A percentile compares a stretch with the other conserved stretches of the same genome.
Conservation (phyloP, 768 basidiomycete species). For the Pulveroboletus sp. region DNA sequence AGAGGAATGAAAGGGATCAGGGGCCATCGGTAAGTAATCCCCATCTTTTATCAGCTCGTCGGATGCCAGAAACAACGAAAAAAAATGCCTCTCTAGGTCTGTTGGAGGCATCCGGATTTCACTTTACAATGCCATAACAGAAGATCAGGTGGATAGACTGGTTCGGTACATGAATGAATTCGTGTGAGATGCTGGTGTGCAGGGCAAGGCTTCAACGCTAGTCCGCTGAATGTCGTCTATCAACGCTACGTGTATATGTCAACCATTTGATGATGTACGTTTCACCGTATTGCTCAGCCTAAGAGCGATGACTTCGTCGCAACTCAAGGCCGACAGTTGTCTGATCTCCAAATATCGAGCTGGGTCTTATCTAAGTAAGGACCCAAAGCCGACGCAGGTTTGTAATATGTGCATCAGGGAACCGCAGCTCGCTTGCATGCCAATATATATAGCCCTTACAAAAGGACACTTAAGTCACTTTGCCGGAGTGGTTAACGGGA, state of each 20-base stretch:
- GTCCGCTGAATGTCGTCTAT: background rate
- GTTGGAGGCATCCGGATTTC: conserved; percentile 76
- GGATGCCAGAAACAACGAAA: background rate
- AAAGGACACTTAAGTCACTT: conserved; percentile 50
- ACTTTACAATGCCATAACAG: conserved; percentile 83
- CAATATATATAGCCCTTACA: background rate
- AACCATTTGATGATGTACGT: background rate
- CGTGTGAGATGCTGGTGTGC: conserved; percentile 16
- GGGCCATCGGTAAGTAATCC: conserved; percentile 75
- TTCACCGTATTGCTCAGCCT: background rate
- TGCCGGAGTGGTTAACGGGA: conserved; percentile 94
- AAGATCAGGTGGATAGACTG: conserved; percentile 61
- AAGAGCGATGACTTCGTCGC: no score
- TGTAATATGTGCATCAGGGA: no score
- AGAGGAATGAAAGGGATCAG: conserved; percentile 81
- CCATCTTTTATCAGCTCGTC: conserved; percentile 1
- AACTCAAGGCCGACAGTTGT: no score
- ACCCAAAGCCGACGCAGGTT: no score
- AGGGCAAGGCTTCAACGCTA: conserved; percentile 6
- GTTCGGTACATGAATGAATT: conserved; percentile 60
- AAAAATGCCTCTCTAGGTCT: conserved; percentile 35
- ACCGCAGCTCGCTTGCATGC: no score
- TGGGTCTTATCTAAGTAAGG: no score
- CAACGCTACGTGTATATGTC: background rate
- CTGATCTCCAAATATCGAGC: no score